These are phyloP conservation scores for Epichloe coenophiala DNA, from an alignment of 2,329 filamentous ascomycete genomes.

Conservation along the genomic window DNA sequence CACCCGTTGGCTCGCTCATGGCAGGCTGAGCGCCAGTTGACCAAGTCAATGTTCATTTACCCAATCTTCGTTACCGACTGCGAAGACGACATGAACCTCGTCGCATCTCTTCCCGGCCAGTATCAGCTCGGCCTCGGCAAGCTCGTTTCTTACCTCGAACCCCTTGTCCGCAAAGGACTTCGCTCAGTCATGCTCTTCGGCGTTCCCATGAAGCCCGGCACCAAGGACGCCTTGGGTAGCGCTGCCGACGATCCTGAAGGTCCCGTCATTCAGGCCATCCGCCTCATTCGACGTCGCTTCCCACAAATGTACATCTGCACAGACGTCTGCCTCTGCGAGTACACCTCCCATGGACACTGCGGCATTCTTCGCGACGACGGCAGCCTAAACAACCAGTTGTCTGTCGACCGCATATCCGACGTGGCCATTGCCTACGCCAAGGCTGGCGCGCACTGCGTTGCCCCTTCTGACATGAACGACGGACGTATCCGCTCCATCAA, in stretches of 20 bases:
- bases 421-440: constrained; percentile 97
- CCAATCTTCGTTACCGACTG: constrained; percentile 92
- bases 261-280: constrained; percentile 79
- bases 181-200: constrained; percentile 92
- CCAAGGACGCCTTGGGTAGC: constrained; percentile 85
- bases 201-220: constrained; percentile 66
- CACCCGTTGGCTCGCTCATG: constrained; percentile 68
- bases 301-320: constrained; percentile 82
- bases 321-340: constrained; percentile 96
- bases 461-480: constrained; percentile 98
- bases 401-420: constrained; percentile 87
- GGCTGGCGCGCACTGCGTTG: constrained; percentile 91
- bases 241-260: constrained; percentile 86
- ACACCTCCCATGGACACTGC: constrained; percentile 95
- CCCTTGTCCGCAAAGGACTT: constrained; percentile 79
- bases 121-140: constrained; percentile 79
- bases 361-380: constrained; percentile 91
- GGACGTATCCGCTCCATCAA: constrained; percentile 96
- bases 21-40: constrained; percentile 75
- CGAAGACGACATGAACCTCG: constrained; percentile 80
- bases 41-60: constrained; percentile 98
- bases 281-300: constrained; percentile 70
- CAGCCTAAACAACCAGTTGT: constrained; percentile 81
- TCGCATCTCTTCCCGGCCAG: constrained; percentile 85
- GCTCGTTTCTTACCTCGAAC: constrained; percentile 69